Evolutionary conservation across 768 basidiomycete species (phyloP), one percentile per base, ranked within the genome.

Genomic region (Butyriboletus loyo): DNA sequence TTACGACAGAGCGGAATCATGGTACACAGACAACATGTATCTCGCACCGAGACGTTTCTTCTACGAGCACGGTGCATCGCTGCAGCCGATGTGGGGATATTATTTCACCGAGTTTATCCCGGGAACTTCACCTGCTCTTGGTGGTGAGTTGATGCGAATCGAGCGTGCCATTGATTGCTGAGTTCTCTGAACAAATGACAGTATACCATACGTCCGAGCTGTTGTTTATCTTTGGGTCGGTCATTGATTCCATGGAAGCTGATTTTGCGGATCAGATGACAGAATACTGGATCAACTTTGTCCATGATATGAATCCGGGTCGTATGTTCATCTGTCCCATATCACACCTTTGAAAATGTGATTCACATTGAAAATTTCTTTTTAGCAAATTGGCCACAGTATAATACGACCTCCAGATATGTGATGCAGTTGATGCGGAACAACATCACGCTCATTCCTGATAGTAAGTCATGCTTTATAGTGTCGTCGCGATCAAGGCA

Each of bases 1-100:
- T 7, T 85, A 80, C 49, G 83, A 85, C 57, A 65, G 83, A 40
- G 77, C 73, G 0, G 77, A 66, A 40, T 72, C 82, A 0, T 85
- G 79, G 78, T 85, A 84, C 56, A 79, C 79, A 1, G 81, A 80
- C 54, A 68, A 73, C 47, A 83, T 83, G 79, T 85, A 74, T 62
- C 67, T 84, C 30, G 72, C 76, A 0, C 73, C 80, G 0, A 61
- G 82, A 28, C 68, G 82, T 35, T 67, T 77, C 39, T 79, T 83
- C 48, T 78, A 81, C 52, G 67, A 77, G 22, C 70, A 76, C 38
- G 82, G 75, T 0, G 73, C 82, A 3, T 54, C 71, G 0, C 54
- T 71, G 24, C 80, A 81, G 55, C 74, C 76, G 0, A 73, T 78
- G 58, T 85, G 76, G 64, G 78, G 67, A 0, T 84, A 85, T 48